These are phyloP conservation scores for Botrytis fragariae DNA, from an alignment of 2,329 filamentous ascomycete species.

Conservation along the genomic window DNA sequence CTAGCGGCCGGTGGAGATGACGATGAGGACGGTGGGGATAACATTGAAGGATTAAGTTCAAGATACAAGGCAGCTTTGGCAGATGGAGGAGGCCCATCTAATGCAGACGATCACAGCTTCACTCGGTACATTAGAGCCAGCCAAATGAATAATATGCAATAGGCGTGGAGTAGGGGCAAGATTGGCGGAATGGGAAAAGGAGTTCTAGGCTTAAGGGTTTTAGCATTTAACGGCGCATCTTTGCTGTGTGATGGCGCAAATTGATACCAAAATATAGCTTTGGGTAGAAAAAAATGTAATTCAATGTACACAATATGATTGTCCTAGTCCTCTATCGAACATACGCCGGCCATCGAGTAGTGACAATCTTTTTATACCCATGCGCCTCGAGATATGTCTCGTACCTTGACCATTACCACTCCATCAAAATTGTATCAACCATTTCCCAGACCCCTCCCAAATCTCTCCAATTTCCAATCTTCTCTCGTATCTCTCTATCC, in stretches of 20 bases:
- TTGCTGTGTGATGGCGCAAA: constrained; percentile 27
- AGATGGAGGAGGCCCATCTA: constrained; percentile 47
- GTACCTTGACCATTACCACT: constrained; percentile 11
- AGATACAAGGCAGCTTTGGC: constrained; percentile 75
- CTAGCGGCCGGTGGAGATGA: constrained; percentile 58
- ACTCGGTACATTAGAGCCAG: constrained; percentile 38
- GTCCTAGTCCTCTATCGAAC: background rate
- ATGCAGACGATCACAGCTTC: constrained; percentile 38
- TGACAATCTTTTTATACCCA: constrained; percentile 16
- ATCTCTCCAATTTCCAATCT: constrained; percentile 3
- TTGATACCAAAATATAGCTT: constrained; percentile 18
- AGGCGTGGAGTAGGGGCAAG: constrained; percentile 25
- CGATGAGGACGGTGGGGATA: constrained; percentile 40
- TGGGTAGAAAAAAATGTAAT: constrained; percentile 9
- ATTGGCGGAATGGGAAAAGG: constrained; percentile 17
- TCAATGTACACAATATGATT: constrained; percentile 9
- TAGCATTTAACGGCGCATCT: constrained; percentile 37
- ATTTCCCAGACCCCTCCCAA: constrained; percentile 6
- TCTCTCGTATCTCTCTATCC: background rate
- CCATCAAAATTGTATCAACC: constrained; percentile 4
- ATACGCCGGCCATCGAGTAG: constrained; percentile 11
- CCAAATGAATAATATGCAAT: constrained; percentile 33
- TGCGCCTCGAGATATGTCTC: constrained; percentile 22
- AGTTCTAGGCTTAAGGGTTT: constrained; percentile 27
- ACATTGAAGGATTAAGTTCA: constrained; percentile 65